Conservation (phyloP, 2,329 filamentous ascomycete species). For the Xylariales sp. region DNA sequence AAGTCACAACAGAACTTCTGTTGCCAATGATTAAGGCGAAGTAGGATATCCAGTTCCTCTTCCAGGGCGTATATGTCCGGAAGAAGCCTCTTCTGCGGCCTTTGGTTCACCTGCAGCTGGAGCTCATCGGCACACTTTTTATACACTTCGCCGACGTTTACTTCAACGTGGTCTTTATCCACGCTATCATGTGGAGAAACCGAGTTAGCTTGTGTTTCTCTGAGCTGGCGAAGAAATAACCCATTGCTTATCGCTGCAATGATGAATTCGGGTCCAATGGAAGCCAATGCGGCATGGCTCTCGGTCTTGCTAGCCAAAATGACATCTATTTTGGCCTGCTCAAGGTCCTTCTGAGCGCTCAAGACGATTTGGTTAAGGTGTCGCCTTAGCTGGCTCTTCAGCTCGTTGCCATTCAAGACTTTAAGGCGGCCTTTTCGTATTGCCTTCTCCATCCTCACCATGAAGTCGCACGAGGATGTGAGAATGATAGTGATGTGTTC, state of each 20-base stretch:
- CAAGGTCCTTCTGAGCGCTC: constrained; percentile 23
- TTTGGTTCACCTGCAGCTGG: constrained; percentile 30
- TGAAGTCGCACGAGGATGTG: constrained; percentile 6
- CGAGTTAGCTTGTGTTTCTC: background rate
- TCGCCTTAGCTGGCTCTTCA: background rate
- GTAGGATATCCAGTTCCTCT: constrained; percentile 33
- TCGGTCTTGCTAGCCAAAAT: constrained; percentile 28
- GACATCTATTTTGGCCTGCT: constrained; percentile 26
- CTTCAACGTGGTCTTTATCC: background rate
- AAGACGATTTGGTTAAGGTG: background rate
- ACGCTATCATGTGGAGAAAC: background rate
- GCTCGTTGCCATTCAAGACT: constrained; percentile 2
- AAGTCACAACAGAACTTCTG: constrained; percentile 32
- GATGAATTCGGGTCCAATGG: constrained; percentile 33
- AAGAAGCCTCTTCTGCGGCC: constrained; percentile 30
- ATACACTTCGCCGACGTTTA: constrained; percentile 24
- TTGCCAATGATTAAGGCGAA: constrained; percentile 30
- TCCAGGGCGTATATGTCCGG: constrained; percentile 30
- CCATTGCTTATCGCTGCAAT: constrained; percentile 28
- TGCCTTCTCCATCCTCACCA: constrained; percentile 1
- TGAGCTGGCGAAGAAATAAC: constrained; percentile 27
- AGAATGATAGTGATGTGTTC: constrained; percentile 22
- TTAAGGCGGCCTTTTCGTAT: constrained; percentile 6
- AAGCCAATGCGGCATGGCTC: constrained; percentile 17
- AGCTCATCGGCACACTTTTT: constrained; percentile 26